Percentiles rank a stretch among this genome's conserved stretches.
Conservation (phyloP, 176 grass and related monocot genomes). For the Hyparrhenia diplandra region DNA sequence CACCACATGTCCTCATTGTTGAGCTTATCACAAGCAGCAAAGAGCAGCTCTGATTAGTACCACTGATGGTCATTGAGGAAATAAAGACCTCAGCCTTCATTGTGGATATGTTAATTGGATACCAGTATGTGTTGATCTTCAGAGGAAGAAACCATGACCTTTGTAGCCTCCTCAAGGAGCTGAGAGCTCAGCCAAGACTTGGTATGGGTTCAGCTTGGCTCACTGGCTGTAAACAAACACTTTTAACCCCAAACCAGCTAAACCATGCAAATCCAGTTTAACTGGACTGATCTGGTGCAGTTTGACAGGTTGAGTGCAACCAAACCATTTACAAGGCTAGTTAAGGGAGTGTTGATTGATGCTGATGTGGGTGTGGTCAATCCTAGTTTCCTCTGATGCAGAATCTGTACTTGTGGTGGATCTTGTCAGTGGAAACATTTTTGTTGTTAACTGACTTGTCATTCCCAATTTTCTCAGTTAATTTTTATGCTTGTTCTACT, state of each 20-base stretch:
- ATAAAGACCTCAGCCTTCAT: background rate
- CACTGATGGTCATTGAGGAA: background rate
- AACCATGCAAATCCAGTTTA: background rate
- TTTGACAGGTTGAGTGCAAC: background rate
- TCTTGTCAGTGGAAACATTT: background rate
- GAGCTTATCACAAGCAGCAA: no score
- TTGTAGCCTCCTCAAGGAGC: background rate
- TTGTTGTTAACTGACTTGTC: background rate
- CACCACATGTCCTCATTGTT: no score
- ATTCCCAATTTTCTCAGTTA: background rate
- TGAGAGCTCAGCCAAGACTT: background rate
- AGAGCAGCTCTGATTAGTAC: background rate
- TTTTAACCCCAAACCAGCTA: background rate
- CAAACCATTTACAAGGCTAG: background rate
- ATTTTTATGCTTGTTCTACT: background rate
- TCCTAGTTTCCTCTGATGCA: background rate
- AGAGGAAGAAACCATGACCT: no score
- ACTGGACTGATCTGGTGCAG: background rate
- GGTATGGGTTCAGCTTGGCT: background rate
- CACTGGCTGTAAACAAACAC: background rate
- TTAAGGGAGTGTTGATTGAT: background rate
- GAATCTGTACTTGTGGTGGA: background rate
- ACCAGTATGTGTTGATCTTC: no score
- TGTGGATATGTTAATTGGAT: no score
- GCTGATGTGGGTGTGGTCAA: background rate